Percentiles rank a stretch among this genome's conserved stretches.
Conservation (phyloP, 108 stramenopile species). For the Cyclotella sp. region DNA sequence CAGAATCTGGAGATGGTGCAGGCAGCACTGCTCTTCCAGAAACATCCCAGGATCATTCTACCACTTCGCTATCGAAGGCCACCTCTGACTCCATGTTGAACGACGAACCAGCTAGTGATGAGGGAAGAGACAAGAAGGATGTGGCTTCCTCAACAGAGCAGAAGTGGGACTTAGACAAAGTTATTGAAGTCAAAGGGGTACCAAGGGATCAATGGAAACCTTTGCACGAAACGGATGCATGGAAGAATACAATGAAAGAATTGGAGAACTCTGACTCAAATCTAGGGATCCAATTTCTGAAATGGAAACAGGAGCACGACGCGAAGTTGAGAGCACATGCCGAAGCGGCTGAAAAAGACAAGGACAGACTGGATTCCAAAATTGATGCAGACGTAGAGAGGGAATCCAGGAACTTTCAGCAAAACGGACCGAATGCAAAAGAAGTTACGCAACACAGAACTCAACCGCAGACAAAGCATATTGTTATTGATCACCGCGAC, state of each 20-base stretch:
- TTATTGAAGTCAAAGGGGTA: slow-evolving; percentile 13
- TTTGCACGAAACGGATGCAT: slow-evolving; percentile 23
- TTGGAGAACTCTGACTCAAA: slow-evolving; percentile 9
- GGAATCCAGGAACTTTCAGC: not conserved
- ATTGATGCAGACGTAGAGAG: slow-evolving; percentile 7
- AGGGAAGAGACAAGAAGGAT: not conserved
- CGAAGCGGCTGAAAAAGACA: not conserved
- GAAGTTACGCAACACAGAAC: not conserved
- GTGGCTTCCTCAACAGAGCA: not conserved
- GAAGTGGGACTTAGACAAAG: slow-evolving; percentile 5
- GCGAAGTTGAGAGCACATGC: slow-evolving; percentile 17
- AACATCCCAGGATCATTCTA: not conserved
- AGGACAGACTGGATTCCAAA: slow-evolving; percentile 1
- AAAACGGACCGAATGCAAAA: not conserved
- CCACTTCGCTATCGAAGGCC: not conserved
- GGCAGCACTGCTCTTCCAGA: not conserved
- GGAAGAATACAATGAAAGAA: slow-evolving; percentile 23
- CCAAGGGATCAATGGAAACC: slow-evolving; percentile 11
- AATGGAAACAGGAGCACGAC: slow-evolving; percentile 18
- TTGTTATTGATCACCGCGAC: not conserved
- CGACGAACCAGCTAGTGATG: not conserved
- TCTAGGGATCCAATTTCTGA: slow-evolving; percentile 8
- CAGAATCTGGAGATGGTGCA: not conserved
- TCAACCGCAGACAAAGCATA: slow-evolving; percentile 1
- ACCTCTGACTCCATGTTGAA: not conserved